Conservation (phyloP, 306 rosid genomes). For the Mimosa bimucronata region DNA sequence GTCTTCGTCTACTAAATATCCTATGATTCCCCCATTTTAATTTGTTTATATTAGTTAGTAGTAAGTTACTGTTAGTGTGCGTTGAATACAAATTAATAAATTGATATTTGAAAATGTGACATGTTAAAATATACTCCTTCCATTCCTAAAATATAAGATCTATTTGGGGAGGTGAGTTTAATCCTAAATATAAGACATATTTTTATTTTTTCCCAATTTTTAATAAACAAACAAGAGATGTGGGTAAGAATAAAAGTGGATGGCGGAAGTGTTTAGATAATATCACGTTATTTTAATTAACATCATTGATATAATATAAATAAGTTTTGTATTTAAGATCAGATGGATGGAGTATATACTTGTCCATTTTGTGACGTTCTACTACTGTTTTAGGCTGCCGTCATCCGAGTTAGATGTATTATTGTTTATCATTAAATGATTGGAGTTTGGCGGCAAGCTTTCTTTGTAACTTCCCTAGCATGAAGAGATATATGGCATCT, state of each 20-base stretch:
- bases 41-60: not conserved
- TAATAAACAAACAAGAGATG: too few species aligned
- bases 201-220: too few species aligned
- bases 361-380: not conserved
- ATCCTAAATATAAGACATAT: too few species aligned
- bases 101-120: not conserved
- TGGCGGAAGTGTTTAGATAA: too few species aligned
- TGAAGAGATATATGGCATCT: too few species aligned
- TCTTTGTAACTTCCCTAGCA: not conserved
- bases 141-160: too few species aligned
- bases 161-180: too few species aligned
- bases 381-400: not conserved
- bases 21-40: not conserved
- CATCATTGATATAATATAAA: too few species aligned
- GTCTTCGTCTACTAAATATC: not conserved
- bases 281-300: too few species aligned
- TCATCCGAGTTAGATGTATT: not conserved
- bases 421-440: not conserved
- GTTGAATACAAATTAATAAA: not conserved
- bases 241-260: too few species aligned
- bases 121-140: not conserved
- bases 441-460: constrained; percentile 6
- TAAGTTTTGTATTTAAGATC: too few species aligned
- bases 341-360: too few species aligned
- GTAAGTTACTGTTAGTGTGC: constrained; percentile 9